phyloP scores from a whole-genome alignment of 768 basidiomycete species.

The Neoboletus brunneissimus region DNA sequence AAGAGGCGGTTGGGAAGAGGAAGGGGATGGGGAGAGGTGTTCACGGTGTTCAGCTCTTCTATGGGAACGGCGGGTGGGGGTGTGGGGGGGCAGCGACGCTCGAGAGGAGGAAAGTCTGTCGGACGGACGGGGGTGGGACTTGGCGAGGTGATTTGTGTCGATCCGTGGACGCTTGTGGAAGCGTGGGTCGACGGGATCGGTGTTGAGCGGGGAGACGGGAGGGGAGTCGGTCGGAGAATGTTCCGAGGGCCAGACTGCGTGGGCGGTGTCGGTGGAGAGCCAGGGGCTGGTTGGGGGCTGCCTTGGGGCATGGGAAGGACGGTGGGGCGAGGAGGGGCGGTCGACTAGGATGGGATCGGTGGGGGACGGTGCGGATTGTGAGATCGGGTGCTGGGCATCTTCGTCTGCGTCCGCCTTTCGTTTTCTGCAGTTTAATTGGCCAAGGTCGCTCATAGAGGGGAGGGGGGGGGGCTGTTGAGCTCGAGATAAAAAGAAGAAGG shows the following conservation, averaged over 20 bases:
- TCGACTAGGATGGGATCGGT: conserved; percentile 37
- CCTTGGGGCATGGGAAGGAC: conserved; percentile 37
- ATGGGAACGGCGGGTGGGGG: conserved; percentile 32
- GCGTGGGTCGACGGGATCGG: conserved; percentile 21
- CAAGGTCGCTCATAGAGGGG: conserved; percentile 56
- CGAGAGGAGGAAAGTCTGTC: conserved; percentile 16
- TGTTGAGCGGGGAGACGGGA: conserved; percentile 42
- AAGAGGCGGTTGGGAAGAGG: conserved; percentile 18
- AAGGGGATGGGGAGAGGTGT: conserved; percentile 26
- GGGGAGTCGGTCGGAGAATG: conserved; percentile 32
- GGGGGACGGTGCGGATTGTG: conserved; percentile 25
- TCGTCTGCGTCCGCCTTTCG: conserved; percentile 63
- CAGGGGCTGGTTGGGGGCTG: conserved; percentile 37
- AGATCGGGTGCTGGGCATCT: conserved; percentile 32
- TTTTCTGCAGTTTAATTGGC: conserved; percentile 58
- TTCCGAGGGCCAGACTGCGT: conserved; percentile 41
- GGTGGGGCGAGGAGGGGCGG: conserved; percentile 28
- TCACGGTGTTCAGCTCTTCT: conserved; percentile 30
- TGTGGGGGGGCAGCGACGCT: conserved; percentile 19
- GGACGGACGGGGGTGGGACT: conserved; percentile 11
- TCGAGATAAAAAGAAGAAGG: conserved; percentile 15
- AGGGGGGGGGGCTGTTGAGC: conserved; percentile 12
- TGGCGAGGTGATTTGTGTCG: conserved; percentile 21
- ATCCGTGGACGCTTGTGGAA: conserved; percentile 33
- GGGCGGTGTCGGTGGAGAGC: conserved; percentile 30